Conservation (phyloP, 2,329 filamentous ascomycete genomes). For the Geosmithia flava region DNA sequence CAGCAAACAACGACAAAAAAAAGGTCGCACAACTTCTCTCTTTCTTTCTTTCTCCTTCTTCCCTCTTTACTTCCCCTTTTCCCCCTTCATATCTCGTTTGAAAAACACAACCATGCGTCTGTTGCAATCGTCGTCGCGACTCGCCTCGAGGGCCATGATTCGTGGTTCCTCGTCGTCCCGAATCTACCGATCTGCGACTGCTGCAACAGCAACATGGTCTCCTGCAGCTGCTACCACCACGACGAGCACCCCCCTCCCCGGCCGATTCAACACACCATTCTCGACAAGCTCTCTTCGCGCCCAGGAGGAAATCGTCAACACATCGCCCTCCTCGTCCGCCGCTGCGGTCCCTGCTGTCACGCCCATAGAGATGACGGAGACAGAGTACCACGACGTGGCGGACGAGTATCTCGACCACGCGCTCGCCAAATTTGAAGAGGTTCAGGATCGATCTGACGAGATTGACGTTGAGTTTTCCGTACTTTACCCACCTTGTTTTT, state of each 20-base stretch:
- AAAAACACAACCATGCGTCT: neutral
- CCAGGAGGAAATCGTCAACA: slow-evolving; percentile 34
- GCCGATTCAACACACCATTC: slow-evolving; percentile 7
- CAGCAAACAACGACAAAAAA: too few relatives aligned
- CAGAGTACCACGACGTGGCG: slow-evolving; percentile 65
- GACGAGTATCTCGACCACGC: slow-evolving; percentile 59
- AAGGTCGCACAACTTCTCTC: too few relatives aligned
- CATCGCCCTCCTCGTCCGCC: slow-evolving; percentile 38
- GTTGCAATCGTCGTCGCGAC: neutral
- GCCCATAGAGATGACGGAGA: slow-evolving; percentile 52
- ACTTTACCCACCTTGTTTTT: slow-evolving; percentile 18
- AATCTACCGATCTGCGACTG: neutral
- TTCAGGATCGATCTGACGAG: slow-evolving; percentile 61
- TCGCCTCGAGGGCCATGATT: neutral
- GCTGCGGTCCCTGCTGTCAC: slow-evolving; percentile 11
- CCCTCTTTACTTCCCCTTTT: too few relatives aligned
- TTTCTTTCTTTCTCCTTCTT: too few relatives aligned
- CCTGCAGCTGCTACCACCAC: neutral
- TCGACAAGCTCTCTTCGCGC: slow-evolving; percentile 13
- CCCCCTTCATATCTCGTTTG: too few relatives aligned
- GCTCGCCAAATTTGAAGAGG: slow-evolving; percentile 51
- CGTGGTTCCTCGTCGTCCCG: too few relatives aligned
- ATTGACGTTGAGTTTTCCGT: slow-evolving; percentile 87
- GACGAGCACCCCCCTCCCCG: too few relatives aligned
- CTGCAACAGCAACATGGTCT: neutral